Base-by-base conservation (phyloP, 495 filamentous ascomycete species). In the Lophiotrema nucula region DNA sequence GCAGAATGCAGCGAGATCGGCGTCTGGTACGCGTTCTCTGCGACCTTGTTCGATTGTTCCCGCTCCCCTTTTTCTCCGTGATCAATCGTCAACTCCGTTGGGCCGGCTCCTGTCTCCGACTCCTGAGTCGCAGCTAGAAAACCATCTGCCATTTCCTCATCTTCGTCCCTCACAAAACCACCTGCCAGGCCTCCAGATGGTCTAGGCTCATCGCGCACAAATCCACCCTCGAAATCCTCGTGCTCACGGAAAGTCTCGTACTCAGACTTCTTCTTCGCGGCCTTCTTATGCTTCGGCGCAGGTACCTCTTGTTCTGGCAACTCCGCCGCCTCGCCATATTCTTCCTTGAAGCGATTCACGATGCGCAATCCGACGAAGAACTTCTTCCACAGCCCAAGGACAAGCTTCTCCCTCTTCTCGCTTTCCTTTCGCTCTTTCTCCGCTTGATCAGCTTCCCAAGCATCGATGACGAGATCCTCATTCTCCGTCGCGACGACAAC, bases 401-500 rank as follows among this genome's bases (percentile, higher is more conserved):
- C 87, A 19, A 77, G 76, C 62, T 87, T 89, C 60, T 88, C 83
- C 18, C 87, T 78, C 73, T 96, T 97, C 39, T 84, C 83, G 66
- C 92, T 82, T 69, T 95, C 90, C 60, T 88, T 91, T 56, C 83
- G 80, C 39, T 74, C 81, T 58, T 84, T 81, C 70, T 96, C 91
- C 22, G 79, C 83, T 63, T 95, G 55, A n/a, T 92, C 89, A 45
- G 79, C 86, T 37, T 83, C 77, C 80, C 95, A 88, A 56, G 91
- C 88, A 67, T 93, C 90, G 65, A 87, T 82, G 5, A 97, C 75
- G 23, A 79, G 59, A 5, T 84, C 83, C 61, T 88, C 82, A 62
- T 95, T 79, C 69, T 92, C 92, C 47, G 79, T 79, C 0, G 93
- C 91, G 1, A 96, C 77, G 0, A 99, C 90, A 0, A 97, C 90